Base-by-base conservation (phyloP, 2,329 filamentous ascomycete genomes). In the Pseudogymnoascus sp. region DNA sequence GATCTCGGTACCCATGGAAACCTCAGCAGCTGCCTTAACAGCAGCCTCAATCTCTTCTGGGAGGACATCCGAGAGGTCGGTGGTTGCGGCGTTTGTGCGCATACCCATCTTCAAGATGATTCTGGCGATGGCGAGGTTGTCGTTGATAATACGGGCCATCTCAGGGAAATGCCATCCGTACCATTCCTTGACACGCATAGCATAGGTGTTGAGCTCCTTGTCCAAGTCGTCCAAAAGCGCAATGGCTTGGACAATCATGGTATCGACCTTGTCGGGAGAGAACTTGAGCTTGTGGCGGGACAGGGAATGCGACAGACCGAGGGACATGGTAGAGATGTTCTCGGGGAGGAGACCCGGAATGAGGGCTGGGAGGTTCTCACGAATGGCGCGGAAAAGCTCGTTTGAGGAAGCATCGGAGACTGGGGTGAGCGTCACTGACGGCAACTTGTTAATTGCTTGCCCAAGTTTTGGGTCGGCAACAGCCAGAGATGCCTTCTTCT, bases 141-240 rank as follows among this genome's bases (percentile, higher is more conserved):
- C 94, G 74, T 95, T 95, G 67, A 96, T 82, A 71, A 97, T 96
- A 77, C 92, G 92, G 71, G 90, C 92, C 82, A 99, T 85, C 79
- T 99, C 94, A 38, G 94, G 94, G 79, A 97, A 99, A 76, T 97
- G 94, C 94, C 94, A 99, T 70, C 94, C 94, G 73, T 99, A 99
- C 94, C 94, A 99, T 76, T 99, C 94, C 84, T 97, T 97, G 63
- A 96, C 91, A 74, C 94, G 83, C 94, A 99, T 99, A 65, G 94
- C 92, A 72, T 96, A 97, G 68, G 90, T 94, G 79, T 99, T 99
- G 65, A 99, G 80, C 76, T 99, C 94, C 81, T 99, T 99, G 79
- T 99, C 94, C 63, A 99, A 79, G 65, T 99, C 94, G 72, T 99
- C 94, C 52, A 99, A 81, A 58, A 96, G 83, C 65, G 88, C 87